Evolutionary conservation across 257 asterid species (phyloP).

Genomic region (Paraleonurus japonicus): DNA sequence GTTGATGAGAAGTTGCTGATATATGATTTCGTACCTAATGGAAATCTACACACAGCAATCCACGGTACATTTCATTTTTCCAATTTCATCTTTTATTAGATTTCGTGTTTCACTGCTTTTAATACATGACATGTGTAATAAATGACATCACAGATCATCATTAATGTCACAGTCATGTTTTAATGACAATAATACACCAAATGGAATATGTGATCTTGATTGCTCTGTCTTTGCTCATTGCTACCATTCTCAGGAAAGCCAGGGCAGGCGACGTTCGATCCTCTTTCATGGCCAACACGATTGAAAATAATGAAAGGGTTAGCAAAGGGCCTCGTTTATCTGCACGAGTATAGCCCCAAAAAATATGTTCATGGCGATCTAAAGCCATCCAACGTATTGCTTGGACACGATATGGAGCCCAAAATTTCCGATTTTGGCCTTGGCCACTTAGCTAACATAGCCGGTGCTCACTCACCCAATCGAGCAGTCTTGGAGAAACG

Average conservation of each 20-base stretch:
- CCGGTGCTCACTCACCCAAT: conserved; percentile 56
- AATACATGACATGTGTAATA: too few species aligned
- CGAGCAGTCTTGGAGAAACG: conserved; percentile 32
- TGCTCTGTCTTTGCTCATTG: not conserved
- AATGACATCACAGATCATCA: too few species aligned
- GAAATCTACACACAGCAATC: conserved; percentile 69
- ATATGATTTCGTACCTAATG: conserved; percentile 70
- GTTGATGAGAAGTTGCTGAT: conserved; percentile 83
- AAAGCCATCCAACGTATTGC: conserved; percentile 78
- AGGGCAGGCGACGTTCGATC: conserved; percentile 45
- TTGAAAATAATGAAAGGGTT: conserved; percentile 74
- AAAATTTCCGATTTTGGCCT: conserved; percentile 88
- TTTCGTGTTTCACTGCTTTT: too few species aligned
- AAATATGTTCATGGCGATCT: conserved; percentile 86
- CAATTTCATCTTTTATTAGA: not conserved
- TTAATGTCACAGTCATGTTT: too few species aligned
- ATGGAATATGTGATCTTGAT: too few species aligned
- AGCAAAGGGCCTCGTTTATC: conserved; percentile 68
- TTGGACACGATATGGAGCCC: conserved; percentile 64
- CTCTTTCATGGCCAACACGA: conserved; percentile 65
- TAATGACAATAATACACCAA: too few species aligned
- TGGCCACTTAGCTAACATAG: conserved; percentile 73
- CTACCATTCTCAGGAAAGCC: conserved; percentile 68
- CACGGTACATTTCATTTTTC: conserved; percentile 54
- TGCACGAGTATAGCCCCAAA: conserved; percentile 83